phyloP scores from a whole-genome alignment of 768 basidiomycete species.

The Amanita polypyramis region DNA sequence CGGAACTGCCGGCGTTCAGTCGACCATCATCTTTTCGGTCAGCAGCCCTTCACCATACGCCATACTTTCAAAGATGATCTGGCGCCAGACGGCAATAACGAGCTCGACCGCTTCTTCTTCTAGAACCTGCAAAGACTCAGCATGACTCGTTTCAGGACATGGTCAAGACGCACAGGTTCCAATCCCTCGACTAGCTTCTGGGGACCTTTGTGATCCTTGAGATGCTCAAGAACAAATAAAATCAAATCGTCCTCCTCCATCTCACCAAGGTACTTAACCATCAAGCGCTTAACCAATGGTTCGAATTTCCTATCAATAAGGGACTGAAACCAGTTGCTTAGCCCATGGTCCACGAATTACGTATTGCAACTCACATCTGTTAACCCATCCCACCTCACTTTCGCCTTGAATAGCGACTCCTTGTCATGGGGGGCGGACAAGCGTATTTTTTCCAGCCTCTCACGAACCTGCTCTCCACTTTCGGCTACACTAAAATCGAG shows the following conservation, averaged over 20 bases:
- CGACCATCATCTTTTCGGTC: constrained; percentile 78
- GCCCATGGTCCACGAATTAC: constrained; percentile 11
- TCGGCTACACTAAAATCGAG: constrained; percentile 85
- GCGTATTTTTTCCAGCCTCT: constrained; percentile 70
- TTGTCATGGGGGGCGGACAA: constrained; percentile 67
- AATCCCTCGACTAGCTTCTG: constrained; percentile 82
- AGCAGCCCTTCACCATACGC: constrained; percentile 84
- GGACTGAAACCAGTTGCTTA: constrained; percentile 29
- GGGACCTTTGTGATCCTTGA: constrained; percentile 84
- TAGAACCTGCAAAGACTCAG: constrained; percentile 49
- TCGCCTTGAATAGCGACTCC: constrained; percentile 70
- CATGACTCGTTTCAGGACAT: not conserved
- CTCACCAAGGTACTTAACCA: constrained; percentile 84
- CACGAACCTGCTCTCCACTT: constrained; percentile 66
- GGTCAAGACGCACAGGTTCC: constrained; percentile 63
- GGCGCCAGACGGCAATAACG: constrained; percentile 75
- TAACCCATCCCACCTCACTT: constrained; percentile 88
- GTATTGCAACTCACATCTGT: constrained; percentile 57
- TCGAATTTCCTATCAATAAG: constrained; percentile 83
- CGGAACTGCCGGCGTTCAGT: constrained; percentile 26
- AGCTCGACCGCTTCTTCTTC: constrained; percentile 86
- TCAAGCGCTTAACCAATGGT: constrained; percentile 70
- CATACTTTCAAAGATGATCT: constrained; percentile 92
- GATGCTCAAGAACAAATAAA: constrained; percentile 87
- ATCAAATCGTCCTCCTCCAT: constrained; percentile 90